phyloP scores from a whole-genome alignment of 768 basidiomycete species.

The Nidularia sp. region DNA sequence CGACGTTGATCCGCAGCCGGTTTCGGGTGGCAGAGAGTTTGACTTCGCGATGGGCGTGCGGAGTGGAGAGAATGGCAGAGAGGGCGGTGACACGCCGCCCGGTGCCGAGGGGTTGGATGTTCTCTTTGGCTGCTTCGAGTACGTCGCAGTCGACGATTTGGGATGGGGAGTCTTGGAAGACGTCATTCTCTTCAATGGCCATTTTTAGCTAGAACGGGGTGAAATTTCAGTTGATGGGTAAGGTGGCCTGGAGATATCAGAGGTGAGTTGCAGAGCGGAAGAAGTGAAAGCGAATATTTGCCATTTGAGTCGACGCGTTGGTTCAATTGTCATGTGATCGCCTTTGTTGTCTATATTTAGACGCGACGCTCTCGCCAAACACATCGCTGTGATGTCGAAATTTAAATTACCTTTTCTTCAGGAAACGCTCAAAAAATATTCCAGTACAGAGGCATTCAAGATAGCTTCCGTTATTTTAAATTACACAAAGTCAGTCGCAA shows the following conservation, averaged over 20 bases:
- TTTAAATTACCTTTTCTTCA: no score
- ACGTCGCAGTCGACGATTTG: slow-evolving; percentile 76
- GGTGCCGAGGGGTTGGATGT: slow-evolving; percentile 76
- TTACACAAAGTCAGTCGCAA: no score
- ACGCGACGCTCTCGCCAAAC: no score
- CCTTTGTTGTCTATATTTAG: no score
- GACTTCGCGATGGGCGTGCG: slow-evolving; percentile 71
- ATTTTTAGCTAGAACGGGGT: neutral
- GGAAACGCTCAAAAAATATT: no score
- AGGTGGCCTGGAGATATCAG: neutral
- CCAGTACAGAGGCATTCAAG: no score
- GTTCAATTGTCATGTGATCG: no score
- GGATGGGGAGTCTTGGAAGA: slow-evolving; percentile 36
- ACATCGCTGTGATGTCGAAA: no score
- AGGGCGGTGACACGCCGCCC: slow-evolving; percentile 79
- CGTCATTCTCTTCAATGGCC: slow-evolving; percentile 25
- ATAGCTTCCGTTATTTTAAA: no score
- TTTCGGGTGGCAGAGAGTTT: slow-evolving; percentile 64
- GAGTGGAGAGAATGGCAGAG: slow-evolving; percentile 69
- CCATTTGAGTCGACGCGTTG: no score
- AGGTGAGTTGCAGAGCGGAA: neutral
- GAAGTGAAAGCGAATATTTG: no score
- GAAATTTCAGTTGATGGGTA: neutral
- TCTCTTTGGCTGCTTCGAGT: slow-evolving; percentile 81
- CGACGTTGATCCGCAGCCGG: slow-evolving; percentile 67